Evolutionary conservation across 2,329 filamentous ascomycete genomes (phyloP), one percentile per base, ranked within the genome.

Genomic region (Phialocephala sp.): DNA sequence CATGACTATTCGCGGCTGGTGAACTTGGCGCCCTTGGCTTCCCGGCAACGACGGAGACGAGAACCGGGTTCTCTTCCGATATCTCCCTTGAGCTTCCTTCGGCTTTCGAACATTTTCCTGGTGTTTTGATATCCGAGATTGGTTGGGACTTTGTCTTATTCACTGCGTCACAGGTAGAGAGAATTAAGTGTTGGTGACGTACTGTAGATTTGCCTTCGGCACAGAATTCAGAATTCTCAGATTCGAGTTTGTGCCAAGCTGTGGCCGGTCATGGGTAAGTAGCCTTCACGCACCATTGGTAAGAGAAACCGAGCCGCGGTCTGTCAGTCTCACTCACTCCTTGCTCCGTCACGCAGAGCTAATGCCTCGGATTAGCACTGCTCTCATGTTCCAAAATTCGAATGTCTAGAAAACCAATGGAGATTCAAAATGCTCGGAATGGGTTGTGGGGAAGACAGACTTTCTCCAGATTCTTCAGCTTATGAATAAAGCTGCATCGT

Each of bases 401-500:
- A 52, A 14, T 32, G 47, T 32, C 47, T 1, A 15, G 18, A 14
- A 24, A 27, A 32, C 3, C 9, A 12, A 27, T 9, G 6, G 47
- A 4, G 24, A 24, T 12, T 52, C 1, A 9, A 2, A 14, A 14
- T 4, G 47, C 1, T 20, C n/a, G 4, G 3, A 52, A 52, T 32
- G 6, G 27, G 27, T 32, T 6, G 27, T 32, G 12, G 27, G 24
- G 50, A 4, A 15, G 18, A 60, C 58, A 6, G 35, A 61, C 64
- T 56, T 58, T 66, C 50, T 68, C 63, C 6, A 69, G 22, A 1
- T 80, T 77, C 59, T 78, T 77, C 0, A 84, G 76, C 65, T 92
- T 92, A 0, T 71, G 60, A 0, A n/a, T n/a, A n/a, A n/a, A 79
- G 66, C 65, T 93, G 89, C 68, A 91, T 80, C 0, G 75, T 56